Evolutionary conservation across 1,139 yeast species (phyloP).

Genomic region (Pichia sp.): DNA sequence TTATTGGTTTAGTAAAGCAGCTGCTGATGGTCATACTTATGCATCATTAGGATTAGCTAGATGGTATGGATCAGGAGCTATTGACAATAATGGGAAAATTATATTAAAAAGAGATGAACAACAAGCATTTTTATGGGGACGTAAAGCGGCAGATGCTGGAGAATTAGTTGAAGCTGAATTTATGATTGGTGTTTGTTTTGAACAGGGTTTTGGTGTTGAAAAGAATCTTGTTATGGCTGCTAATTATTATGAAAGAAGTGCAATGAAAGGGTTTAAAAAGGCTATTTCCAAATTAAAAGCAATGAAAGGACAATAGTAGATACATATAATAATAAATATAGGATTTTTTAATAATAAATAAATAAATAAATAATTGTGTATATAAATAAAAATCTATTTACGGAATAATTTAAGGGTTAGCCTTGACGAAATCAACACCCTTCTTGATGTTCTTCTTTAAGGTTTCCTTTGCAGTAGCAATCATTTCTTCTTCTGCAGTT

Average conservation of each 20-base stretch:
- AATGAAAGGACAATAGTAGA: background rate
- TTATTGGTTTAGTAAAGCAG: constrained; percentile 86
- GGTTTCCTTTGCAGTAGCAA: constrained; percentile 77
- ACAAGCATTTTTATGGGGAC: constrained; percentile 85
- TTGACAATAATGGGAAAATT: constrained; percentile 36
- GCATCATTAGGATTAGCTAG: constrained; percentile 88
- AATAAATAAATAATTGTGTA: constrained; percentile 2
- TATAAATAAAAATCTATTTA: background rate
- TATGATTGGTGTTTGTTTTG: constrained; percentile 77
- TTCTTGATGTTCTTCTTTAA: constrained; percentile 68
- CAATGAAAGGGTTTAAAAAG: constrained; percentile 52
- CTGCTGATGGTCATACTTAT: constrained; percentile 70
- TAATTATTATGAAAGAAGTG: constrained; percentile 53
- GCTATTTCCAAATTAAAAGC: constrained; percentile 40
- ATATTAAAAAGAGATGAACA: constrained; percentile 65
- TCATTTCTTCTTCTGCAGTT: constrained; percentile 64
- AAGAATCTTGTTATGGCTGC: constrained; percentile 43
- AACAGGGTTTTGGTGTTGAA: constrained; percentile 67
- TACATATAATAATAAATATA: background rate
- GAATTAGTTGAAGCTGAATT: constrained; percentile 69
- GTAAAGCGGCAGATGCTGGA: constrained; percentile 75
- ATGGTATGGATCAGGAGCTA: constrained; percentile 83
- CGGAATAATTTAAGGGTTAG: constrained; percentile 31
- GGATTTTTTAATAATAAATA: background rate
- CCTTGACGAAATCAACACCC: constrained; percentile 57